phyloP scores from a whole-genome alignment of 2,329 filamentous ascomycete genomes.

The Pseudocercospora macadamiae region DNA sequence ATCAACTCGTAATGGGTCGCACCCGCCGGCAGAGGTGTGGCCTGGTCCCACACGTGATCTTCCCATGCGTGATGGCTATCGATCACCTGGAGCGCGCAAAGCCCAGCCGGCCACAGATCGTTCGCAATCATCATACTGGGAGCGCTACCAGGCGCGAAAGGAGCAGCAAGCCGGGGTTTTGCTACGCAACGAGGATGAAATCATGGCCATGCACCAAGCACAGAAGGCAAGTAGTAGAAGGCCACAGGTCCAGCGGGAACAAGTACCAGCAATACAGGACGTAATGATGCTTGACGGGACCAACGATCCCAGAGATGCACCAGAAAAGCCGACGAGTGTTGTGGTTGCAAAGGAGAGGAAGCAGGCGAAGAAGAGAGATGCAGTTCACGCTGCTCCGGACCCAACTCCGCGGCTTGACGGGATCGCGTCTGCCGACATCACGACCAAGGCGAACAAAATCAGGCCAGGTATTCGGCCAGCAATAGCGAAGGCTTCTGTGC shows the following conservation, averaged over 20 bases:
- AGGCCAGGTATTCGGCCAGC: no score
- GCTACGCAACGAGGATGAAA: not conserved
- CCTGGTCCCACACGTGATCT: not conserved
- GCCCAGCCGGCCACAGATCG: not conserved
- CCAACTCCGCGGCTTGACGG: not conserved
- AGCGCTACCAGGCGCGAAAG: conserved; percentile 13
- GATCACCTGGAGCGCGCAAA: not conserved
- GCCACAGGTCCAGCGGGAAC: not conserved
- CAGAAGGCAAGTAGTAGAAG: not conserved
- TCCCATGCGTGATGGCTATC: not conserved
- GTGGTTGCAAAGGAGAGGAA: not conserved
- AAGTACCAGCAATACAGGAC: not conserved
- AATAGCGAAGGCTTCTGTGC: not conserved
- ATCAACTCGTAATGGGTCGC: not conserved
- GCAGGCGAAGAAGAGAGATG: conserved; percentile 1
- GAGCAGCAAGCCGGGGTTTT: conserved; percentile 1
- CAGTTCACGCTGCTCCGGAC: not conserved
- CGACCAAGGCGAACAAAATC: no score
- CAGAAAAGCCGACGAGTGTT: not conserved
- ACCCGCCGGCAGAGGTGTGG: not conserved
- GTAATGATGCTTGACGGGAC: not conserved
- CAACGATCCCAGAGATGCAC: not conserved
- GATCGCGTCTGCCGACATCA: not conserved
- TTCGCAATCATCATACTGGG: conserved; percentile 10
- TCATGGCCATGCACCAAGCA: not conserved